phyloP scores from a whole-genome alignment of 2,329 filamentous ascomycete species.

The Aureobasidium lini region DNA sequence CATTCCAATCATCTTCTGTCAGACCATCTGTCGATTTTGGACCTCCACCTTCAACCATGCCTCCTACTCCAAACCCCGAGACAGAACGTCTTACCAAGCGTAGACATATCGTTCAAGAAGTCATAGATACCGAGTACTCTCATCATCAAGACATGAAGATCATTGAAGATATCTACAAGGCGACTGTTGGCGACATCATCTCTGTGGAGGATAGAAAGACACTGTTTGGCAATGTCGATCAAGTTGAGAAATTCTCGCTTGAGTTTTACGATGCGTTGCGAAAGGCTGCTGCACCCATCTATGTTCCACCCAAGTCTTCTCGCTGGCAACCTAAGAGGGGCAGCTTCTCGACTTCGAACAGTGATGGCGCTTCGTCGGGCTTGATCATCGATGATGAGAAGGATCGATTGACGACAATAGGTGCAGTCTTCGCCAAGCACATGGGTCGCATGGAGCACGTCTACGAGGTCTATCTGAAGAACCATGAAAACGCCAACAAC shows the following conservation, averaged over 20 bases:
- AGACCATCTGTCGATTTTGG: conserved; percentile 5
- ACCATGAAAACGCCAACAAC: conserved; percentile 57
- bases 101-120: conserved; percentile 78
- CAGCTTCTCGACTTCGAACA: conserved; percentile 39
- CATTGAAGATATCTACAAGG: conserved; percentile 94
- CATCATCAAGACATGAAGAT: conserved; percentile 97
- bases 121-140: conserved; percentile 84
- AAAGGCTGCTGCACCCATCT: conserved; percentile 69
- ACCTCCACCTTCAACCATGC: conserved; percentile 19
- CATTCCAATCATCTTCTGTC: conserved; percentile 24
- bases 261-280: conserved; percentile 73
- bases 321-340: conserved; percentile 45
- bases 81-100: conserved; percentile 71
- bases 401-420: conserved; percentile 52
- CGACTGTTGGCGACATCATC: conserved; percentile 69
- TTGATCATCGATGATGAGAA: conserved; percentile 31
- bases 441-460: conserved; percentile 55
- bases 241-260: conserved; percentile 81
- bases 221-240: conserved; percentile 87
- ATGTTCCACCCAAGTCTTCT: conserved; percentile 55
- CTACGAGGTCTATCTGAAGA: conserved; percentile 58
- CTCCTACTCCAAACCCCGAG: conserved; percentile 30
- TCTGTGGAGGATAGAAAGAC: conserved; percentile 78
- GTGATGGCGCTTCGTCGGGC: conserved; percentile 25
- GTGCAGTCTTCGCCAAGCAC: conserved; percentile 50